Evolutionary conservation across 202 grass and related monocot species (phyloP).

Genomic region (Zoysia matrella): DNA sequence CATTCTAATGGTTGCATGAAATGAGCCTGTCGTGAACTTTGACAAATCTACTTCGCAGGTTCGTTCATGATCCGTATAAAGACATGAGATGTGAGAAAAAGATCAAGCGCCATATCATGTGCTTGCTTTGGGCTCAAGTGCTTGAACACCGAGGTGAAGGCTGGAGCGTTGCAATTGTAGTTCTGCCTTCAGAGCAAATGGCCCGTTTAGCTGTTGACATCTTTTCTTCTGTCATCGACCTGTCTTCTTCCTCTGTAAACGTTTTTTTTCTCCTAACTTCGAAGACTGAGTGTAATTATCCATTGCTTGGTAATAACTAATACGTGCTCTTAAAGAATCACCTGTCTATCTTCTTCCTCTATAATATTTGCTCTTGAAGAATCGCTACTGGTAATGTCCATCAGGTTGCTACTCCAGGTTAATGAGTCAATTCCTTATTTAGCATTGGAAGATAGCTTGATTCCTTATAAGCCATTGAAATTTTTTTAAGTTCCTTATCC

Average conservation of each 20-base stretch:
- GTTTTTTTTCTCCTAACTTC: background rate
- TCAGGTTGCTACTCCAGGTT: too few relatives aligned
- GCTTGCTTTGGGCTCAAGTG: background rate
- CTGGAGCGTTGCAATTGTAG: background rate
- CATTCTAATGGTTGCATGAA: slow-evolving; percentile 8
- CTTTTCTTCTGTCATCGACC: background rate
- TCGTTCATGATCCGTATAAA: slow-evolving; percentile 91
- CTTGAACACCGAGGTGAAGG: background rate
- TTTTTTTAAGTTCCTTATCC: too few relatives aligned
- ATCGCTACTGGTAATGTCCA: too few relatives aligned
- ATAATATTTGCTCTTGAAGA: too few relatives aligned
- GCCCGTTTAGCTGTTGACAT: background rate
- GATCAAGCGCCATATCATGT: slow-evolving; percentile 19
- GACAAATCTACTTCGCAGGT: slow-evolving; percentile 51
- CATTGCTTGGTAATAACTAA: background rate
- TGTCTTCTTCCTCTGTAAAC: background rate
- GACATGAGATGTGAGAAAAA: slow-evolving; percentile 52
- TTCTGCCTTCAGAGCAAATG: background rate
- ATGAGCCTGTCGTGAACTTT: slow-evolving; percentile 18
- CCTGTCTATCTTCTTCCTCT: too few relatives aligned
- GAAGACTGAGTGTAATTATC: slow-evolving; percentile 16
- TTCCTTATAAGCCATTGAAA: too few relatives aligned
- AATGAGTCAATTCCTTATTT: too few relatives aligned
- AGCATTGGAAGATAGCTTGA: too few relatives aligned
- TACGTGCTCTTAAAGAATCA: background rate